Conservation (phyloP, 805 yeast species). For the Saccharomyces eubayanus region DNA sequence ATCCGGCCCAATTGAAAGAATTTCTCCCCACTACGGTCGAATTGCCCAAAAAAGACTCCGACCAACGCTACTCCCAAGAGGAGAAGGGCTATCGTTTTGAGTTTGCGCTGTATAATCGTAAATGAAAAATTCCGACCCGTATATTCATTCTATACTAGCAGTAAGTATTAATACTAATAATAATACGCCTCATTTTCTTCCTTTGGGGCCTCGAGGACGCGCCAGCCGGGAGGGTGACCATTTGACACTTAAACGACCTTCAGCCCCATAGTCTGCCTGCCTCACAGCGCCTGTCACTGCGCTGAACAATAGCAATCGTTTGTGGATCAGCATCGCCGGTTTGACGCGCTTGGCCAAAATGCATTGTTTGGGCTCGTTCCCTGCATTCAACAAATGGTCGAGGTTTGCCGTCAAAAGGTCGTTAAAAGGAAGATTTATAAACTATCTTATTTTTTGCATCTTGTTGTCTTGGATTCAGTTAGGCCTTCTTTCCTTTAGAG, state of each 20-base stretch:
- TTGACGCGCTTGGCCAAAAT: neutral
- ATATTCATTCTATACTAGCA: neutral
- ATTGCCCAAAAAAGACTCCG: slow-evolving; percentile 35
- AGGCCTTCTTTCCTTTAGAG: neutral
- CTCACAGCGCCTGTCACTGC: neutral
- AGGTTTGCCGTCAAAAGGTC: neutral
- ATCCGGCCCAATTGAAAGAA: slow-evolving; percentile 32
- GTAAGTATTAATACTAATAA: neutral
- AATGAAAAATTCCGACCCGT: slow-evolving; percentile 1
- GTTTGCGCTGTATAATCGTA: slow-evolving; percentile 51
- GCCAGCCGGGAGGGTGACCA: neutral
- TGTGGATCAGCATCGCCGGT: neutral
- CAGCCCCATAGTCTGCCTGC: neutral
- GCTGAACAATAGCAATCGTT: neutral
- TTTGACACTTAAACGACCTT: neutral
- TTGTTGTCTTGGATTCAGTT: neutral
- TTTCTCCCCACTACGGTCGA: slow-evolving; percentile 18
- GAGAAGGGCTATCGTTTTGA: slow-evolving; percentile 48
- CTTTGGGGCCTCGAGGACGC: neutral
- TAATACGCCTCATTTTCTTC: neutral
- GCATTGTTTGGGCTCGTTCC: neutral
- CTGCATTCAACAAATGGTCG: neutral
- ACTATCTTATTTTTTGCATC: neutral
- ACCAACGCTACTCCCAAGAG: slow-evolving; percentile 32
- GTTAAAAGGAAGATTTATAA: neutral